Base-by-base conservation (phyloP, 495 filamentous ascomycete genomes). In the Gamarada debralockiae region DNA sequence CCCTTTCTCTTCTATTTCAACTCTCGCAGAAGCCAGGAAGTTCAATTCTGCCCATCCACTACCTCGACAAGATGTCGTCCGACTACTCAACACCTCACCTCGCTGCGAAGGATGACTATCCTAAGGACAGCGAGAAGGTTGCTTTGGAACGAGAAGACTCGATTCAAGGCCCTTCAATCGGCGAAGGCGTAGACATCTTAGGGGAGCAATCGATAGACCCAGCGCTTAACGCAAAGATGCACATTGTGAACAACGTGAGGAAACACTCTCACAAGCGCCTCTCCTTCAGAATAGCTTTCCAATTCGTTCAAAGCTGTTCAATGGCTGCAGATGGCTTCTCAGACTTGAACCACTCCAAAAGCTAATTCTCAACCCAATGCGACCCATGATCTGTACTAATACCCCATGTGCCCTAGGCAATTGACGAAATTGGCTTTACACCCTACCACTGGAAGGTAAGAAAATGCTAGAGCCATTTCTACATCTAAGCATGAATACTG, bases 401-500 rank as follows among this genome's bases (percentile, higher is more conserved):
- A 48, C 61, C 42, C 43, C 9, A 33, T 17, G 20, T 12, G 48
- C 29, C 9, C 14, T 25, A 84, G 82, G 74, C 84, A 2, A 87
- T 89, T 53, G 83, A 89, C 61, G 80, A 87, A 56, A 87, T 89
- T 58, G 84, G 85, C 8, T 85, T 83, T 66, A 87, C 84, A 0
- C 58, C 64, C 23, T 84, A 85, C 58, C 85, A 89, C 41, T 79
- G 74, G 72, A 85, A 18, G 18, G 51, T 53, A 53, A n/a, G 18
- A 20, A 4, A 29, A 10, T 5, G 10, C 10, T 29, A 5, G 13
- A 24, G 9, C 38, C 31, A 12, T 20, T 0, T 51, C 47, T 41
- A 18, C 14, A 20, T 0, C 24, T 3, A 33, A n/a, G n/a, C n/a
- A n/a, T n/a, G n/a, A n/a, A n/a, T n/a, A n/a, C n/a, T n/a, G n/a